Conservation (phyloP, 148 eudicot genomes). For the Selenicereus undatus region DNA sequence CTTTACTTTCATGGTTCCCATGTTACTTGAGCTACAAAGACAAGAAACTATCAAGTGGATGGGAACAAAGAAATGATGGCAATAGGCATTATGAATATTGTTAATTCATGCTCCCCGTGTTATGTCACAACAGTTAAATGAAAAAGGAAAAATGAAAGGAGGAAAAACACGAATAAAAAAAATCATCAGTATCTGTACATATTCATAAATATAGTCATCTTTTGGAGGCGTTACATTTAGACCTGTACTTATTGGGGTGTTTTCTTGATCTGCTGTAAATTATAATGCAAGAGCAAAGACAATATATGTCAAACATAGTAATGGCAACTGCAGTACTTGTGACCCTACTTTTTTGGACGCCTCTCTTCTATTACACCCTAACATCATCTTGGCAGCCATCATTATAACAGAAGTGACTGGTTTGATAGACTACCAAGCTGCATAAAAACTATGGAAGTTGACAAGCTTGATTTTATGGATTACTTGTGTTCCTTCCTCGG, state of each 20-base stretch:
- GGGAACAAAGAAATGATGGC: no score
- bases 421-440: conserved; percentile 65
- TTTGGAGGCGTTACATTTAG: not conserved
- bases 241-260: conserved; percentile 47
- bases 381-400: conserved; percentile 67
- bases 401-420: conserved; percentile 86
- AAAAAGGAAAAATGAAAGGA: not conserved
- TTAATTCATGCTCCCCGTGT: conserved; percentile 86
- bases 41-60: conserved; percentile 93
- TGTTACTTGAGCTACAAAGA: conserved; percentile 62
- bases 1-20: conserved; percentile 48
- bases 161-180: not conserved
- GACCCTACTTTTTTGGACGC: conserved; percentile 82
- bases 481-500: conserved; percentile 75
- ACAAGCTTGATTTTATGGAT: conserved; percentile 80
- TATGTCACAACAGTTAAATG: conserved; percentile 76
- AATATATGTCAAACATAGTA: conserved; percentile 71
- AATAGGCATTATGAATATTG: conserved; percentile 87
- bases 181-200: not conserved
- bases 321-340: conserved; percentile 76
- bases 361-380: conserved; percentile 75
- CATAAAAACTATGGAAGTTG: conserved; percentile 63
- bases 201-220: no score
- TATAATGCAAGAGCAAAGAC: conserved; percentile 85
- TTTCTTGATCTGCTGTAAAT: conserved; percentile 92